Evolutionary conservation across 2,329 filamentous ascomycete genomes (phyloP), one percentile per base, ranked within the genome.

Genomic region (Bertia moriformis): DNA sequence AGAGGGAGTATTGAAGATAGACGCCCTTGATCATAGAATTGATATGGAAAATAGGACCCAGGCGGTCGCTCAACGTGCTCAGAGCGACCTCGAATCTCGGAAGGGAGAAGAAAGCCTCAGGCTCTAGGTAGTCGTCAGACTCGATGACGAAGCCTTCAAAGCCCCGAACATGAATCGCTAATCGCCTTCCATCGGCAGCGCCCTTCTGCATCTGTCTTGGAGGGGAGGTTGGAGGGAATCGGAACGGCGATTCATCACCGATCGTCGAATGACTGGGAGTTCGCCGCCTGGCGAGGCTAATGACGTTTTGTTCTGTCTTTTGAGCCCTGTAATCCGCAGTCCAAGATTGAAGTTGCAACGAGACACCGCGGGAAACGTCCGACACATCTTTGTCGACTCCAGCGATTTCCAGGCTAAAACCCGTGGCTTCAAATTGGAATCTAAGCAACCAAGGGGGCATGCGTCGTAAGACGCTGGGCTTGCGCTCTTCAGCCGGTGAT

Each of bases 81-180:
- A 84, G 66, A 3, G 76, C 74, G 19, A 83, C 62, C 51, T 84
- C 80, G 51, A 80, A 80, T 33, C 72, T 66, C 4, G 80, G 80
- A 39, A 85, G 58, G 2, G 69, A 72, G 42, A 83, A 54, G 49
- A 83, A 83, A 4, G 78, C 67, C 40, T 82, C 76, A 1, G 68
- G 60, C 48, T 83, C 75, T 53, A 76, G 73, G 40, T 69, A 71
- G 42, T 83, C 73, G 20, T 73, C 66, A 1, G 73, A 74, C 49
- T 85, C 80, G 27, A 84, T 71, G 18, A 83, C 73, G 44, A 79
- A 76, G 1, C 73, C 77, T 53, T 84, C 79, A 2, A 84, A 60
- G 1, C 77, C 75, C 47, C 76, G 68, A 29, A 74, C 65, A 52
- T 83, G 76, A 18, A 84, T 52, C 13, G 76, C 71, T 24, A 85